Evolutionary conservation across 768 basidiomycete genomes (phyloP).

Genomic region (Leccinum ochraceum): DNA sequence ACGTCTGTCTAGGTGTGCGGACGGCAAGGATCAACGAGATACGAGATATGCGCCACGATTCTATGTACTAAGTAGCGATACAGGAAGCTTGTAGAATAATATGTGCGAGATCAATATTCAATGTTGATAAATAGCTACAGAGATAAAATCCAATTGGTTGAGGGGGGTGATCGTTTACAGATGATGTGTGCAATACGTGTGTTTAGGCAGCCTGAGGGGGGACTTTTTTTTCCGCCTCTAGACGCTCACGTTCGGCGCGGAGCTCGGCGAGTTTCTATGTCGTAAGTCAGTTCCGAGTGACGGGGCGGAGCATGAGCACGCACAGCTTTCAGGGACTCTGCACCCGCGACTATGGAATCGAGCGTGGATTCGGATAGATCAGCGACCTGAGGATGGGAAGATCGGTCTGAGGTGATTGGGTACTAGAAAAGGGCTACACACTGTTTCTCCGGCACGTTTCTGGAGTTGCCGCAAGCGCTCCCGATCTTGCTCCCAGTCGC

Average conservation of each 20-base stretch:
- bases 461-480: constrained; percentile 47
- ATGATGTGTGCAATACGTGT: constrained; percentile 14
- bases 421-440: constrained; percentile 27
- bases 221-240: constrained; percentile 48
- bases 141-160: constrained; percentile 32
- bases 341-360: constrained; percentile 55
- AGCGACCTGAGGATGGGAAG: constrained; percentile 40
- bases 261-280: constrained; percentile 36
- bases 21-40: not conserved
- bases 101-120: not conserved
- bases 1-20: constrained; percentile 15
- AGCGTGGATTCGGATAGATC: constrained; percentile 71
- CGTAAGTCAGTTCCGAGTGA: constrained; percentile 1
- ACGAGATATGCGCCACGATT: not conserved
- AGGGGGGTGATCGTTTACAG: constrained; percentile 23
- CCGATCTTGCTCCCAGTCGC: constrained; percentile 49
- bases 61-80: not conserved
- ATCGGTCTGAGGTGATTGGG: not conserved
- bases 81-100: not conserved
- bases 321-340: constrained; percentile 62
- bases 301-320: constrained; percentile 24
- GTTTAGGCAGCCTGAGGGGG: constrained; percentile 29
- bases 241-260: constrained; percentile 35
- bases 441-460: constrained; percentile 51
- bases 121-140: constrained; percentile 11